Evolutionary conservation across 2,329 filamentous ascomycete genomes (phyloP), one percentile per base, ranked within the genome.

Genomic region (Nectriaceae sp.): DNA sequence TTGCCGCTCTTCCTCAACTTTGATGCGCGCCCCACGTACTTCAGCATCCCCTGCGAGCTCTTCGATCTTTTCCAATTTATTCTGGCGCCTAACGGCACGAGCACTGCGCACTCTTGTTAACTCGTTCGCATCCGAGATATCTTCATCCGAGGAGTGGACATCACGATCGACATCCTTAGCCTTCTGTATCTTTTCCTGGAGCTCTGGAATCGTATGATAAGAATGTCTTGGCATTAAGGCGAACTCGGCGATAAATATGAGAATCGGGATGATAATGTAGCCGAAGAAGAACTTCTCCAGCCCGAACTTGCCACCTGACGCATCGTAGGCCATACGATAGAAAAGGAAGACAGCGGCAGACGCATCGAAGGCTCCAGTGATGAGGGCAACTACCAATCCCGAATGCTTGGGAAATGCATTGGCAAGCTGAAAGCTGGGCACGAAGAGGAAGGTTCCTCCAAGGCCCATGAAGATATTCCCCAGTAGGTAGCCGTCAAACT

Each of bases 301-400:
- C 1, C 64, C 61, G 33, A 75, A 64, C 2, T 53, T 36, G 3
- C 72, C 70, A 1, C 47, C 61, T 0, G 78, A 83, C 36, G 73
- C 74, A 60, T 89, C 79, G 64, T 86, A 91, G 11, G 86, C 68
- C 45, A 91, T 69, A 21, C 87, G 83, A 68, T 91, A 92, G 40
- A 88, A 69, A 18, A 92, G 75, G 59, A 91, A 92, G 2, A 92
- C 69, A 1, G 88, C 88, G 49, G 87, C 89, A 1, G 88, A 92
- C 1, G 88, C 85, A 65, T 94, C 89, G 65, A 93, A 94, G 2
- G 88, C 87, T 2, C 89, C 89, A 0, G 88, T 93, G 38, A 94
- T 71, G 26, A 90, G 76, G 3, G 89, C 88, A 8, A 94, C 75
- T 47, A 93, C 88, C 5, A 89, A 72, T 1, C 89, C 89, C 2